Percentiles rank a stretch among this genome's conserved stretches.
These are phyloP conservation scores for Trypanosoma grayi DNA, from an alignment of 208 protist genomes.

Conservation along the genomic window DNA sequence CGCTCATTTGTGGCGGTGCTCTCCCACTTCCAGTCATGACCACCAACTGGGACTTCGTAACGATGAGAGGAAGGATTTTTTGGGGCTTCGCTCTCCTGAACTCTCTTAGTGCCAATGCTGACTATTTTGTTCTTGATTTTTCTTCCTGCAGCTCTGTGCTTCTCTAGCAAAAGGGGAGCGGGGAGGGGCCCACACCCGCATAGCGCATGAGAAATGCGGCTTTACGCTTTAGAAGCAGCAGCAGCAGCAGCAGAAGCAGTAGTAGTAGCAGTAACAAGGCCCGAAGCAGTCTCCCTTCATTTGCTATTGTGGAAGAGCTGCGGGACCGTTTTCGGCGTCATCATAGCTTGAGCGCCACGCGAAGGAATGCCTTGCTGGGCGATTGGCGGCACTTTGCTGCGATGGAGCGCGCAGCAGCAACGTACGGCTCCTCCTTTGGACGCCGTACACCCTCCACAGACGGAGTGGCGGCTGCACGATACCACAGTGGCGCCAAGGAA, in stretches of 20 bases:
- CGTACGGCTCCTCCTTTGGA: neutral
- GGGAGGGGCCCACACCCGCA: neutral
- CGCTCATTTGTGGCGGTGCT: neutral
- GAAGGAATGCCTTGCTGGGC: conserved; percentile 10
- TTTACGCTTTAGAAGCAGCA: neutral
- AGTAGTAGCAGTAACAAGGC: neutral
- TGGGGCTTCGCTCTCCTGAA: too few species aligned
- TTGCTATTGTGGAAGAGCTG: conserved; percentile 2
- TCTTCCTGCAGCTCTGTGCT: neutral
- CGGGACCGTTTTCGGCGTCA: conserved; percentile 2
- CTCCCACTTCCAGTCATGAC: too few species aligned
- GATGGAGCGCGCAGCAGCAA: neutral
- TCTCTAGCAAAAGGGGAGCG: neutral
- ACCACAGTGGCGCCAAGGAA: neutral
- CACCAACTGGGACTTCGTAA: too few species aligned
- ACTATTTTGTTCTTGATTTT: conserved; percentile 6
- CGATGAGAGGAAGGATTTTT: too few species aligned
- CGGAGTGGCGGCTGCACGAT: neutral
- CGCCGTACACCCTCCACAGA: neutral
- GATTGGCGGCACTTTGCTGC: conserved; percentile 14
- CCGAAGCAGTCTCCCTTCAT: neutral
- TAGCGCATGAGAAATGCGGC: conserved; percentile 12
- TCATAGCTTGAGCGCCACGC: conserved; percentile 20
- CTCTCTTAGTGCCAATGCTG: too few species aligned
- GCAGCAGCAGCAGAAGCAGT: neutral